Evolutionary conservation across 129 eudicot species (phyloP).

Genomic region (Tagetes erecta): DNA sequence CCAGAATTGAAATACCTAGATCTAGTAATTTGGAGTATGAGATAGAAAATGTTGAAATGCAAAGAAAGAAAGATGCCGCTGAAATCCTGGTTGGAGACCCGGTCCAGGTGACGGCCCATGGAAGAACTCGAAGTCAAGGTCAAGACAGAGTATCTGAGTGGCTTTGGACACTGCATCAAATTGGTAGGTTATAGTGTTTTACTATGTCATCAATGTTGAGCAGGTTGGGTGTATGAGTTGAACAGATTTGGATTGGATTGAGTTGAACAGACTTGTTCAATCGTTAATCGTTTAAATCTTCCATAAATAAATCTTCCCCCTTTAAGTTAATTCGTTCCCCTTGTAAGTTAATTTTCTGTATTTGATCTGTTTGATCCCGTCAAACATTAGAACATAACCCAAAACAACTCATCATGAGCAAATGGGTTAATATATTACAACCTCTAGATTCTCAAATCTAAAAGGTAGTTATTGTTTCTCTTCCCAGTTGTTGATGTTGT

Average conservation of each 20-base stretch:
- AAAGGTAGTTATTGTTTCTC: slow-evolving; percentile 7
- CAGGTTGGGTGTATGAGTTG: slow-evolving; percentile 5
- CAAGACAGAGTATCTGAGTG: slow-evolving; percentile 87
- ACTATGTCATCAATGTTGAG: neutral
- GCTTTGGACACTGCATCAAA: slow-evolving; percentile 96
- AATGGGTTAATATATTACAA: neutral
- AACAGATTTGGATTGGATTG: neutral
- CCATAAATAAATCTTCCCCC: neutral
- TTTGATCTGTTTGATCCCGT: neutral
- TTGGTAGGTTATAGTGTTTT: slow-evolving; percentile 50
- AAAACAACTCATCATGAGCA: neutral
- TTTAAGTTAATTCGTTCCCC: neutral
- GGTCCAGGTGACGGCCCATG: slow-evolving; percentile 40
- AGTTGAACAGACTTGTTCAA: neutral
- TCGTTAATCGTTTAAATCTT: neutral
- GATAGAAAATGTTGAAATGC: slow-evolving; percentile 46
- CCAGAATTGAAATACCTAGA: slow-evolving; percentile 48
- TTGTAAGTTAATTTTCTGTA: neutral
- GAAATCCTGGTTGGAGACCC: slow-evolving; percentile 42
- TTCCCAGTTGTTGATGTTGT: slow-evolving; percentile 91
- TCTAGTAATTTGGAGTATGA: slow-evolving; percentile 50
- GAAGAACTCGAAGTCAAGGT: slow-evolving; percentile 50
- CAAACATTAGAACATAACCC: slow-evolving; percentile 5
- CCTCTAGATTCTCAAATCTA: slow-evolving; percentile 8
- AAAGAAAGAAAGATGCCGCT: slow-evolving; percentile 56